A percentile compares a stretch with the other conserved stretches of the same genome.
These are phyloP conservation scores for Cucurbitaria berberidis DNA, from an alignment of 2,329 filamentous ascomycete species.

Conservation along the genomic window DNA sequence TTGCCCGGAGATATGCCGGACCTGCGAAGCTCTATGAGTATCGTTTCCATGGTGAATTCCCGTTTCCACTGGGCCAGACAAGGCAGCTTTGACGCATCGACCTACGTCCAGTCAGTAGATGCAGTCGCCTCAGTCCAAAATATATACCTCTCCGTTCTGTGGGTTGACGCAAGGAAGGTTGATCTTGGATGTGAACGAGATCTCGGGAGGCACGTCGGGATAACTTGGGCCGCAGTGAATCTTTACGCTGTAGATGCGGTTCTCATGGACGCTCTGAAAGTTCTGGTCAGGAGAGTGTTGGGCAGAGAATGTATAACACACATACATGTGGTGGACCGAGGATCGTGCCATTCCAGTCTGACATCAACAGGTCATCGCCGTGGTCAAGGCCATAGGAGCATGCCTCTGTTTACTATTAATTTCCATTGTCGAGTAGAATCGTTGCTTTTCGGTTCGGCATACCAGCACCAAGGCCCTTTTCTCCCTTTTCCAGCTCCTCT, in stretches of 20 bases:
- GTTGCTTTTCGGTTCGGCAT: conserved; percentile 20
- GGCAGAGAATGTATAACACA: conserved; percentile 19
- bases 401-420: conserved; percentile 67
- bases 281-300: conserved; percentile 7
- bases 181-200: conserved; percentile 92
- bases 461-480: conserved; percentile 95
- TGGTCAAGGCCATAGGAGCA: conserved; percentile 97
- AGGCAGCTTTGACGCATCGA: conserved; percentile 82
- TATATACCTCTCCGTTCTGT: conserved; percentile 71
- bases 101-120: conserved; percentile 54
- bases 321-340: conserved; percentile 93
- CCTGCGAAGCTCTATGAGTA: conserved; percentile 85
- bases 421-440: conserved; percentile 2
- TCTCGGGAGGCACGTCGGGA: conserved; percentile 84
- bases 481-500: conserved; percentile 97
- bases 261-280: conserved; percentile 87
- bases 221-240: conserved; percentile 93
- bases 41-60: conserved; percentile 93
- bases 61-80: conserved; percentile 91
- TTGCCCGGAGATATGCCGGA: conserved; percentile 45
- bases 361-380: conserved; percentile 93
- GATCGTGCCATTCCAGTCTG: conserved; percentile 98
- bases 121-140: conserved; percentile 2
- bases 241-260: conserved; percentile 97
- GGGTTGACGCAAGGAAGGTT: conserved; percentile 94